Evolutionary conservation across 257 asterid species (phyloP).

Genomic region (Ehretia macrophylla): DNA sequence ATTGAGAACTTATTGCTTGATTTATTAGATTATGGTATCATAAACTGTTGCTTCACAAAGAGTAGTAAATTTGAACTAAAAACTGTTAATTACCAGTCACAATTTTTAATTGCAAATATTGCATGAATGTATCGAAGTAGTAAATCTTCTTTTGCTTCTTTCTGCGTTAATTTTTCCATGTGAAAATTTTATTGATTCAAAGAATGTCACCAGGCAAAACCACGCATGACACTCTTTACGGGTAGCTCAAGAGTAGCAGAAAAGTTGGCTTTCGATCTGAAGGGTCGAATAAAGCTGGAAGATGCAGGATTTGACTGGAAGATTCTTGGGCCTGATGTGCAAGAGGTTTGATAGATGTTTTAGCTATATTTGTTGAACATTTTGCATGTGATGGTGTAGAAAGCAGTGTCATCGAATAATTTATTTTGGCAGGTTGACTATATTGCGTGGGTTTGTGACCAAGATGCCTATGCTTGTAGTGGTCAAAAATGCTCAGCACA

Average conservation of each 20-base stretch:
- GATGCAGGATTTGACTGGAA: conserved; percentile 99
- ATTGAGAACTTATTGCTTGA: too few species aligned
- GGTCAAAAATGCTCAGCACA: conserved; percentile 99
- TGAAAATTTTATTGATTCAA: conserved; percentile 3
- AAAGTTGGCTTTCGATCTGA: conserved; percentile 73
- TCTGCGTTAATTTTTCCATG: background rate
- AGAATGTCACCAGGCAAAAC: conserved; percentile 58
- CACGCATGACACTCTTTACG: conserved; percentile 96
- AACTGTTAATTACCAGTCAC: too few species aligned
- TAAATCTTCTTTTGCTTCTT: too few species aligned
- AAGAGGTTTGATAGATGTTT: conserved; percentile 43
- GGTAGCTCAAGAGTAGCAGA: conserved; percentile 95
- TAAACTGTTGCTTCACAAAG: too few species aligned
- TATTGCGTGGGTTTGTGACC: conserved; percentile 97
- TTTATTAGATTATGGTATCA: too few species aligned
- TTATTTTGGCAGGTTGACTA: conserved; percentile 66
- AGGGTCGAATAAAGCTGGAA: conserved; percentile 82
- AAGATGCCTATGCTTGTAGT: conserved; percentile 96
- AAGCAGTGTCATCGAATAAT: background rate
- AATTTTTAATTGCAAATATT: too few species aligned
- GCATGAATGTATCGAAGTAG: too few species aligned
- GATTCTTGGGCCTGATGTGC: conserved; percentile 94
- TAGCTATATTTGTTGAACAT: background rate
- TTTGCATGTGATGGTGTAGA: too few species aligned
- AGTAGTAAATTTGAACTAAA: too few species aligned